Evolutionary conservation across 768 basidiomycete species (phyloP).

Genomic region (Pleurotus citrinopileatus): DNA sequence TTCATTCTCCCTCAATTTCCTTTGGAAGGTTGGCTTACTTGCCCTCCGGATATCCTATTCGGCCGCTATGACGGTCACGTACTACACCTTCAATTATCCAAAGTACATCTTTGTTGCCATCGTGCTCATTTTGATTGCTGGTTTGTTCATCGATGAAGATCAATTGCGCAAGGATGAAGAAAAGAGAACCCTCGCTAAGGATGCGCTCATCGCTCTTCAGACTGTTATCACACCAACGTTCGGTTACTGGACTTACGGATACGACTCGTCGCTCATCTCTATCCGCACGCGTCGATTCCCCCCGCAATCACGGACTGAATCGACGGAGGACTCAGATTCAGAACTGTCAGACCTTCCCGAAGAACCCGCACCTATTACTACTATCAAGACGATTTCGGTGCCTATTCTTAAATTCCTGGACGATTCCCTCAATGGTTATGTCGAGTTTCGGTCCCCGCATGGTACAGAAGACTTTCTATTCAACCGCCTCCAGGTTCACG

Average conservation of each 20-base stretch:
- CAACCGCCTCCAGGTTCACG: slow-evolving; percentile 29
- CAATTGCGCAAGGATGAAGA: slow-evolving; percentile 7
- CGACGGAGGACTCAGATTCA: background rate
- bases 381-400: slow-evolving; percentile 24
- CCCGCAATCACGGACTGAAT: background rate
- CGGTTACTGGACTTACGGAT: slow-evolving; percentile 41
- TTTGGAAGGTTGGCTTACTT: background rate
- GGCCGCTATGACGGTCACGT: background rate
- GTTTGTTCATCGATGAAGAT: slow-evolving; percentile 5
- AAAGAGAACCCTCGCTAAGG: slow-evolving; percentile 8
- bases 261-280: slow-evolving; percentile 21
- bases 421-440: slow-evolving; percentile 30
- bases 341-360: background rate
- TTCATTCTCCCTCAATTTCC: background rate
- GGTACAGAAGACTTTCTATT: slow-evolving; percentile 37
- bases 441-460: slow-evolving; percentile 43
- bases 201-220: slow-evolving; percentile 32
- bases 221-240: slow-evolving; percentile 40
- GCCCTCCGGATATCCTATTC: background rate
- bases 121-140: slow-evolving; percentile 4
- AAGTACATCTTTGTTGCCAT: background rate
- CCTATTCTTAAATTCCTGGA: slow-evolving; percentile 33
- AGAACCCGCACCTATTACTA: slow-evolving; percentile 2
- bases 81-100: background rate
- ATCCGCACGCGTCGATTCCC: slow-evolving; percentile 18